Conservation (phyloP, 2,329 filamentous ascomycete species). For the Diaporthe australafricana region DNA sequence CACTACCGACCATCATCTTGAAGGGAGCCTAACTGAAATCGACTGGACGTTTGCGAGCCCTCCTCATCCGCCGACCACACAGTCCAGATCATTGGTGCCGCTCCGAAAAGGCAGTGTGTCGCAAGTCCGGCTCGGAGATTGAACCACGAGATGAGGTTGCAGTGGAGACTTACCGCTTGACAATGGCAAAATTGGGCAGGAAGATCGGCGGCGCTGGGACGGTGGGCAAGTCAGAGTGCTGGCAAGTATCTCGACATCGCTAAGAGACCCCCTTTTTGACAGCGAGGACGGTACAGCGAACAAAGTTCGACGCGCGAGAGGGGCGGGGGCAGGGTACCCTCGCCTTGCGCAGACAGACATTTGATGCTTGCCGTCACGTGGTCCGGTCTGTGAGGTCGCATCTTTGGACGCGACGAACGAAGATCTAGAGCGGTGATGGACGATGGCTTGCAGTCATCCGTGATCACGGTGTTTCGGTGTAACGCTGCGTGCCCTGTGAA, state of each 20-base stretch:
- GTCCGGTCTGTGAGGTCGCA: slow-evolving; percentile 18
- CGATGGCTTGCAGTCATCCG: slow-evolving; percentile 26
- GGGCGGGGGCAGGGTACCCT: slow-evolving; percentile 9
- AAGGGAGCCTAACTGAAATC: slow-evolving; percentile 1
- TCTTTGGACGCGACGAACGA: slow-evolving; percentile 23
- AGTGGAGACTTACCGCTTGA: slow-evolving; percentile 6
- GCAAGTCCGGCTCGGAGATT: slow-evolving; percentile 6
- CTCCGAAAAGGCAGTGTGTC: neutral
- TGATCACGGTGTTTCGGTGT: slow-evolving; percentile 28
- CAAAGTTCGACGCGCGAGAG: slow-evolving; percentile 3
- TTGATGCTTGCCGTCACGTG: slow-evolving; percentile 31
- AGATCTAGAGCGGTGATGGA: slow-evolving; percentile 28
- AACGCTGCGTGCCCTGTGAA: slow-evolving; percentile 22
- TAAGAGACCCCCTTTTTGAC: slow-evolving; percentile 4
- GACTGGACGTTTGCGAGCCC: slow-evolving; percentile 1
- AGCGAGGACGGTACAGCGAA: slow-evolving; percentile 6
- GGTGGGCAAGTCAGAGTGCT: slow-evolving; percentile 3
- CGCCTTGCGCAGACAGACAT: neutral
- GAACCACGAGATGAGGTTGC: slow-evolving; percentile 29
- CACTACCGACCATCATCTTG: neutral
- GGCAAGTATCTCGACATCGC: slow-evolving; percentile 8
- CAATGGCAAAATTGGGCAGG: slow-evolving; percentile 31
- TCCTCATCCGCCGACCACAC: neutral
- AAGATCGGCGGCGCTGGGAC: slow-evolving; percentile 32
- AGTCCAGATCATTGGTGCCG: slow-evolving; percentile 9